phyloP scores from a whole-genome alignment of 2,329 filamentous ascomycete species.

The Arthrobotrys pseudoclavata region DNA sequence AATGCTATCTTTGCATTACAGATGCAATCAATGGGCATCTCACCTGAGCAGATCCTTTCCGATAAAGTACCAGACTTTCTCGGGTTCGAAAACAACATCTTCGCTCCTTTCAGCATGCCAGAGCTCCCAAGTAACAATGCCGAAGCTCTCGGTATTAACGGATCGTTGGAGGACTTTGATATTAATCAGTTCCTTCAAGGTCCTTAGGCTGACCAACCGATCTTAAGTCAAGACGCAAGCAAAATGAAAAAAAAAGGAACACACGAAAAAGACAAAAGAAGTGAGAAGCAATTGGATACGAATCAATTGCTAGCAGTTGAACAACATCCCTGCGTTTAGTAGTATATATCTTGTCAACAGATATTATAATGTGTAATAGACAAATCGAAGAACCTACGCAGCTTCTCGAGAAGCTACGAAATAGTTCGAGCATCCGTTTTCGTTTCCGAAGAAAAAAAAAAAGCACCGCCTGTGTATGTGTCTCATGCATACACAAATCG shows the following conservation, averaged over 20 bases:
- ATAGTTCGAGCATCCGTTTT: slow-evolving; percentile 27
- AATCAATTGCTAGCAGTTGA: slow-evolving; percentile 21
- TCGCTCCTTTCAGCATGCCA: slow-evolving; percentile 21
- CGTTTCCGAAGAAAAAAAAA: slow-evolving; percentile 9
- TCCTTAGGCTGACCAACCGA: slow-evolving; percentile 20
- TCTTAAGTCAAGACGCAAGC: slow-evolving; percentile 10
- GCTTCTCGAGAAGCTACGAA: slow-evolving; percentile 30
- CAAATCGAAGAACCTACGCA: slow-evolving; percentile 39
- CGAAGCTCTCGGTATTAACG: slow-evolving; percentile 21
- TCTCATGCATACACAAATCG: slow-evolving; percentile 12
- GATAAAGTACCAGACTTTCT: slow-evolving; percentile 46
- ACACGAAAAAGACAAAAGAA: slow-evolving; percentile 2
- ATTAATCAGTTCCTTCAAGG: slow-evolving; percentile 50
- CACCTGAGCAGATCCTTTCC: slow-evolving; percentile 35
- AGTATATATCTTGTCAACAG: slow-evolving; percentile 20
- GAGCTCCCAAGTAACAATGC: slow-evolving; percentile 31
- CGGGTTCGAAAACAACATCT: slow-evolving; percentile 23
- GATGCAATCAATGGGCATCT: slow-evolving; percentile 34
- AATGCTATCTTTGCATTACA: slow-evolving; percentile 42
- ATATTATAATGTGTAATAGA: slow-evolving; percentile 39
- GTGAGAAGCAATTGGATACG: slow-evolving; percentile 15
- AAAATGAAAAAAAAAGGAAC: background rate
- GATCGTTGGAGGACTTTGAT: slow-evolving; percentile 41
- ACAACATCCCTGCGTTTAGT: slow-evolving; percentile 12
- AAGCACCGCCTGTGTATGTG: slow-evolving; percentile 23